These are phyloP conservation scores for Talaromyces wortmannii DNA, from an alignment of 495 filamentous ascomycete species.

Conservation along the genomic window DNA sequence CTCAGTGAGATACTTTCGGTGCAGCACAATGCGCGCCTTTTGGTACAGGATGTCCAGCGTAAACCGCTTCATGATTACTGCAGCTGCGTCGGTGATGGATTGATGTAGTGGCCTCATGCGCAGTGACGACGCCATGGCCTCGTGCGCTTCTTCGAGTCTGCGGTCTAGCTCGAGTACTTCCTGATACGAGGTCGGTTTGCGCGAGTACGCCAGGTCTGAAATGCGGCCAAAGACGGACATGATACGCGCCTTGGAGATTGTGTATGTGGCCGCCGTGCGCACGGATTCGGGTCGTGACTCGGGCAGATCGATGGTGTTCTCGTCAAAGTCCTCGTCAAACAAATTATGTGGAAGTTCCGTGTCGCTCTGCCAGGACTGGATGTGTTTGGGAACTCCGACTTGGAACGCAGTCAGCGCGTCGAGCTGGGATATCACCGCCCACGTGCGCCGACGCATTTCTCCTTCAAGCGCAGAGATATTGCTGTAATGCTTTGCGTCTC, in stretches of 20 bases:
- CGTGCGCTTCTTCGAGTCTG: slow-evolving; percentile 60
- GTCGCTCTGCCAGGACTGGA: slow-evolving; percentile 37
- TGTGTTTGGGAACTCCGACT: slow-evolving; percentile 35
- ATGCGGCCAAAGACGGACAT: slow-evolving; percentile 39
- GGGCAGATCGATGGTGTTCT: slow-evolving; percentile 25
- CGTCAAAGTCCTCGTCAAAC: slow-evolving; percentile 35
- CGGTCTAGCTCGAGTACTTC: slow-evolving; percentile 72
- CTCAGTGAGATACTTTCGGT: slow-evolving; percentile 72
- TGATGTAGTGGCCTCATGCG: slow-evolving; percentile 64
- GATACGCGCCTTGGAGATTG: slow-evolving; percentile 30
- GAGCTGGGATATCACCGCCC: slow-evolving; percentile 29
- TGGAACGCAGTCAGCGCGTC: slow-evolving; percentile 39
- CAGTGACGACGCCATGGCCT: slow-evolving; percentile 61
- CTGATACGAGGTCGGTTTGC: slow-evolving; percentile 56
- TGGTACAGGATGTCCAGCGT: slow-evolving; percentile 76
- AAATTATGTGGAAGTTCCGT: slow-evolving; percentile 35
- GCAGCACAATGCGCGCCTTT: slow-evolving; percentile 75
- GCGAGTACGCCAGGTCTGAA: slow-evolving; percentile 35
- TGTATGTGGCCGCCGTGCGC: slow-evolving; percentile 26
- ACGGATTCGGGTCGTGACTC: slow-evolving; percentile 27
- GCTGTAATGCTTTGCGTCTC: slow-evolving; percentile 31
- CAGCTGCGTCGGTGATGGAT: slow-evolving; percentile 65
- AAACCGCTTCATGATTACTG: slow-evolving; percentile 75
- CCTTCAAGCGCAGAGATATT: slow-evolving; percentile 29
- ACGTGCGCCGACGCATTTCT: slow-evolving; percentile 39